Evolutionary conservation across 2,329 filamentous ascomycete species (phyloP), one percentile per base, ranked within the genome.

Genomic region (Hypoxylon rubiginosum): DNA sequence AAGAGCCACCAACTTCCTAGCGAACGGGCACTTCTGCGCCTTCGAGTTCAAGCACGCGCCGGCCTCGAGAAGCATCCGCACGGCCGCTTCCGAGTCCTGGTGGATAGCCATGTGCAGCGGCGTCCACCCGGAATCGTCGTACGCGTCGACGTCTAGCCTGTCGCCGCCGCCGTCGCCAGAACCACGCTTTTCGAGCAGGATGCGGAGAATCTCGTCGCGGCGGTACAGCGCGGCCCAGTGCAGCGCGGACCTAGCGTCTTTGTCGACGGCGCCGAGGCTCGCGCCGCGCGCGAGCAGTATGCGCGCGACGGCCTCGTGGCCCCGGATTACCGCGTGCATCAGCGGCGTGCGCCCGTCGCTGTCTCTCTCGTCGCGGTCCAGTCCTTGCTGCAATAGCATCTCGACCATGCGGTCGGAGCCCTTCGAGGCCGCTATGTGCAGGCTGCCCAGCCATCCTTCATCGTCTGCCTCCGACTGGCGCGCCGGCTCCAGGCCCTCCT

Each of bases 331-430:
- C 4, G 70, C 69, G 52, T 70, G 66, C 41, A 69, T 69, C 8
- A 73, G 54, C 1, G 71, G 67, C 34, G 71, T 73, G 13, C 64
- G 62, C 4, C 69, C 69, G 39, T 72, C 67, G 59, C 70, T 71
- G 58, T 73, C 71, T n/a, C 19, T 39, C 43, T 61, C 61, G 59
- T 72, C 64, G 55, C 58, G 58, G 48, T 71, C 69, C 19, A 56
- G 51, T 39, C 66, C 63, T 28, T 67, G 60, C 43, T 68, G 56
- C 13, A 71, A 32, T 4, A 73, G 43, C 19, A 66, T 28, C 13
- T 43, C 48, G 2, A 70, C 57, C 28, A 72, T 67, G 11, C 59
- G 26, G 32, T 51, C 62, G 49, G 60, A 62, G 10, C 69, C 70
- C 26, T 59, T 63, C 30, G 56, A 62, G 3, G 60, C 69, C 11